phyloP scores from a whole-genome alignment of 306 rosid species.

The Glycyrrhiza uralensis region DNA sequence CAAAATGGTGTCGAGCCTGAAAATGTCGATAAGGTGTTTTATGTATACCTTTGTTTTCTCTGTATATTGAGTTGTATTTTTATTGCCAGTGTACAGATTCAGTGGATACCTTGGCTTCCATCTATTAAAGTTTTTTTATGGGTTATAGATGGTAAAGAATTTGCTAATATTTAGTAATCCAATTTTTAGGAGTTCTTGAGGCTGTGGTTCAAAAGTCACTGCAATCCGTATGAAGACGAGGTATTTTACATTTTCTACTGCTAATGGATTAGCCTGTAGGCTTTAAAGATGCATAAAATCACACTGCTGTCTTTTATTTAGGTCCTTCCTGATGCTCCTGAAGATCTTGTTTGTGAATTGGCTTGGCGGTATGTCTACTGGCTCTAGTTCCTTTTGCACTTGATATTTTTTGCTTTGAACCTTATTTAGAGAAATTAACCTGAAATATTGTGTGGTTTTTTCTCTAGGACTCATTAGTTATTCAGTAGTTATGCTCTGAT shows the following conservation, averaged over 20 bases:
- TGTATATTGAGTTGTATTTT: not conserved
- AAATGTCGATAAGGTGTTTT: conserved; percentile 85
- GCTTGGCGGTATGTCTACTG: conserved; percentile 78
- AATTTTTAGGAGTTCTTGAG: conserved; percentile 83
- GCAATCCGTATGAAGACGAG: conserved; percentile 94
- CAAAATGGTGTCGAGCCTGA: conserved; percentile 86
- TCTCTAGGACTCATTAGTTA: not conserved
- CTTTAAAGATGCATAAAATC: conserved; percentile 25
- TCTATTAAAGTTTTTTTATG: not conserved
- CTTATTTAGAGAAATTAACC: not conserved
- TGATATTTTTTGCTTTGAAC: not conserved
- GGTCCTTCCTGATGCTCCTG: conserved; percentile 98
- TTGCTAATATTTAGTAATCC: conserved; percentile 14
- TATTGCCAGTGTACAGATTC: not conserved
- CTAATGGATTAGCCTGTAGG: not conserved
- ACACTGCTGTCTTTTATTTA: conserved; percentile 33
- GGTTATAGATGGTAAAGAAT: conserved; percentile 9
- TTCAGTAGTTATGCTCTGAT: not conserved
- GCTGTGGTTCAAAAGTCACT: conserved; percentile 92
- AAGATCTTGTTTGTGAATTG: conserved; percentile 85
- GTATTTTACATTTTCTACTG: conserved; percentile 34
- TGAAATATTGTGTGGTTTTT: not conserved
- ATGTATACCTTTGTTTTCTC: conserved; percentile 17
- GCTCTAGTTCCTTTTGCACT: not conserved
- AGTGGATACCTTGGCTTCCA: not conserved